Conservation (phyloP, 2,329 filamentous ascomycete genomes). For the Emmonsia crescens region DNA sequence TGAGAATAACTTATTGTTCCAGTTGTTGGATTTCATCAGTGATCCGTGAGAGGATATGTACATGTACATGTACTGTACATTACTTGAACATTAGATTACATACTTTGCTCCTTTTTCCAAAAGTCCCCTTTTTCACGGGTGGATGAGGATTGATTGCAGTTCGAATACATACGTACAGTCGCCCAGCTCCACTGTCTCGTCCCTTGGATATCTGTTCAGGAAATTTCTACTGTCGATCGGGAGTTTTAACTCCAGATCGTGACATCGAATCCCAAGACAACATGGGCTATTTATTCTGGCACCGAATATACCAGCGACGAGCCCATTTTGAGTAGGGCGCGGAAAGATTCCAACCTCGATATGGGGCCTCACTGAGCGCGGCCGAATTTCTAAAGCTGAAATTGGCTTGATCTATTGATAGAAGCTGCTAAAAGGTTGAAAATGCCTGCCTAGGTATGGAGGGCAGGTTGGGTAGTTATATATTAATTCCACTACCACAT, state of each 20-base stretch:
- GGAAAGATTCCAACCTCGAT: too few species aligned
- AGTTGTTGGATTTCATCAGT: slow-evolving; percentile 2
- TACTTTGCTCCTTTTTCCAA: neutral
- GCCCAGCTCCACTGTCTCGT: neutral
- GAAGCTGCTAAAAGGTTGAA: neutral
- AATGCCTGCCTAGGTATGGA: neutral
- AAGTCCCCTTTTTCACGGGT: neutral
- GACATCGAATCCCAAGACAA: neutral
- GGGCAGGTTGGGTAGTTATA: neutral
- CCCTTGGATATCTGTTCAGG: neutral
- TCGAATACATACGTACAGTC: neutral
- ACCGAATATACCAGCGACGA: neutral
- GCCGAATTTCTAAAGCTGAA: neutral
- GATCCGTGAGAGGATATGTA: neutral
- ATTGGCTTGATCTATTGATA: neutral
- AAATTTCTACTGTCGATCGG: neutral
- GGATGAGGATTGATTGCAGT: neutral
- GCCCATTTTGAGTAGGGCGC: too few species aligned
- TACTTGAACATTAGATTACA: neutral
- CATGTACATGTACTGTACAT: neutral
- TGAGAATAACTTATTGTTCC: slow-evolving; percentile 1
- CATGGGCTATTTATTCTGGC: neutral
- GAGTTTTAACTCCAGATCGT: neutral
- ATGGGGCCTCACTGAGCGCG: neutral
- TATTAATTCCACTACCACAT: too few species aligned